Evolutionary conservation across 2,329 filamentous ascomycete genomes (phyloP), one percentile per base, ranked within the genome.

Genomic region (Trichoderma guizhouense): DNA sequence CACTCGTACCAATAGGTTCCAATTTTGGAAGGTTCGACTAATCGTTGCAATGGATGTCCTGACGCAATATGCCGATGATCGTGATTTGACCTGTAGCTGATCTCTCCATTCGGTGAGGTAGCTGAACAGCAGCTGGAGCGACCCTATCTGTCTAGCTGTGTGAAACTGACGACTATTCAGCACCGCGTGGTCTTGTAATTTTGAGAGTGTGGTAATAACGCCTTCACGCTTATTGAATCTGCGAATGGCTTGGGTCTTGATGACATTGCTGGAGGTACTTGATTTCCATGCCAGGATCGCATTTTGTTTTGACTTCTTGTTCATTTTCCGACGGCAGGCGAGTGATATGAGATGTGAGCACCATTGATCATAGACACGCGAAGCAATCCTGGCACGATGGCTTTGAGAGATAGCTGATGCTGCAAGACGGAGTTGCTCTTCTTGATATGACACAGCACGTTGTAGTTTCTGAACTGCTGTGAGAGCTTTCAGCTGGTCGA

Each of bases 401-500:
- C 69, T 61, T 32, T 74, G 64, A 2, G 76, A 74, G 24, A 78
- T 76, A 11, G 74, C 75, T 15, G 74, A 67, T 21, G 79, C 77
- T 11, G 75, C 74, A 5, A 74, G 69, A 26, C 76, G 69, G 7
- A 82, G 74, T 9, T 77, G 76, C 15, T 76, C 75, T 51, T 80
- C 75, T 24, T 81, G 76, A 8, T 73, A 64, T 7, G 73, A 72
- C 18, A 79, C 74, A 53, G 75, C 77, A 11, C 80, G 79, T 30
- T 77, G 78, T 68, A 82, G 77, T 66, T 83, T 83, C 65, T 79
- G 79, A 2, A 81, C 74, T 7, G 77, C 77, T 6, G 77, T 79
- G 2, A 74, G 68, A 6, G 76, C 76, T 57, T 76, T 79, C 65
- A 83, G 74, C 21, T 78, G 75, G n/a, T 80, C 79, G 5, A 75